Conservation (phyloP, 2,329 filamentous ascomycete genomes). For the Neophaeococcomyces aloes region DNA sequence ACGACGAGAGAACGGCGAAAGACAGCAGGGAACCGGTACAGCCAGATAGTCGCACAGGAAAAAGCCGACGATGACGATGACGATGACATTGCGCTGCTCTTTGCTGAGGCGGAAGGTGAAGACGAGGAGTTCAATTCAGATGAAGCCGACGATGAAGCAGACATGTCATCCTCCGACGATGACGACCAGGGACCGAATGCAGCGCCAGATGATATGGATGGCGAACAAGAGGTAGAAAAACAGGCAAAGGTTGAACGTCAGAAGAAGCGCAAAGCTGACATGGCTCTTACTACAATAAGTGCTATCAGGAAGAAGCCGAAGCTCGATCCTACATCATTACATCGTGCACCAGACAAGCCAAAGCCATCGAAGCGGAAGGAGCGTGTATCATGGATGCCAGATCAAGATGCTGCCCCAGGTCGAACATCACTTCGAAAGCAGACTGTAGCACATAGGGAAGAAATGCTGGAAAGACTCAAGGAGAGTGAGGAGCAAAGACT, state of each 20-base stretch:
- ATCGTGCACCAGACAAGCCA: constrained; percentile 26
- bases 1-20: constrained; percentile 64
- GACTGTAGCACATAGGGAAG: constrained; percentile 56
- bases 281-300: constrained; percentile 54
- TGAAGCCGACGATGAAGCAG: constrained; percentile 63
- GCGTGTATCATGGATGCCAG: constrained; percentile 58
- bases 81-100: constrained; percentile 56
- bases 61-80: constrained; percentile 46
- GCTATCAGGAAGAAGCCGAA: constrained; percentile 60
- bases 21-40: constrained; percentile 77
- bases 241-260: constrained; percentile 60
- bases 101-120: constrained; percentile 54
- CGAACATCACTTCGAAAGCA: constrained; percentile 53
- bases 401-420: constrained; percentile 49
- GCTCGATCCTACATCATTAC: constrained; percentile 43
- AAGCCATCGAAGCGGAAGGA: constrained; percentile 59
- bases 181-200: constrained; percentile 56
- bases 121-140: constrained; percentile 34
- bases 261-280: constrained; percentile 73
- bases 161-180: constrained; percentile 77
- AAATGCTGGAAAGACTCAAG: constrained; percentile 38
- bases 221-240: constrained; percentile 76
- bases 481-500: constrained; percentile 40
- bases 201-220: constrained; percentile 61
- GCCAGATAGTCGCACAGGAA: constrained; percentile 64